A percentile compares a stretch with the other conserved stretches of the same genome.
Conservation (phyloP, 345 rosid species). For the Arabis hirsuta region DNA sequence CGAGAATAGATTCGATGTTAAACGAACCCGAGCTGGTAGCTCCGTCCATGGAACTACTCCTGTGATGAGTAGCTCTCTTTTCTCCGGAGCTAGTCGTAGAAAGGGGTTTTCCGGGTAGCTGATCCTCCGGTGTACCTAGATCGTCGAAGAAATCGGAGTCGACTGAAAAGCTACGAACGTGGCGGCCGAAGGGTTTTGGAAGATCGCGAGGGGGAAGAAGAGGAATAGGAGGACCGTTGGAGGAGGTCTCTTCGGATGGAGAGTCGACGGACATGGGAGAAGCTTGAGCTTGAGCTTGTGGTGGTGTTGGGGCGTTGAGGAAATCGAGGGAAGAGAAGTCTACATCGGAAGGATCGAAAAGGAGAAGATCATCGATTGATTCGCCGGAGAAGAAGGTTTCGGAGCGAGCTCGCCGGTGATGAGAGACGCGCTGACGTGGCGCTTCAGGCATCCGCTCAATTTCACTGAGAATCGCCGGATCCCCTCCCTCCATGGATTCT, state of each 20-base stretch:
- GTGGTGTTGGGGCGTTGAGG: constrained; percentile 48
- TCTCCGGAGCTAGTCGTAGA: constrained; percentile 42
- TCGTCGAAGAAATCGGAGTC: constrained; percentile 91
- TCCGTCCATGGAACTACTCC: constrained; percentile 91
- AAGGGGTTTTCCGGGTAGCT: constrained; percentile 46
- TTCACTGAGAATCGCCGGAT: constrained; percentile 37
- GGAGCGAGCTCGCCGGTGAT: constrained; percentile 91
- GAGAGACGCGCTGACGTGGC: constrained; percentile 58
- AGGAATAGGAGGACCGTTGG: constrained; percentile 47
- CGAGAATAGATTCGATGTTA: constrained; percentile 60
- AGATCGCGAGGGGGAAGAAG: constrained; percentile 39
- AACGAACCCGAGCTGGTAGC: constrained; percentile 54
- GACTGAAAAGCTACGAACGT: constrained; percentile 85
- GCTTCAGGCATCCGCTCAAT: constrained; percentile 75
- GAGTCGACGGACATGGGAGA: constrained; percentile 60
- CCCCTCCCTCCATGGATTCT: constrained; percentile 15
- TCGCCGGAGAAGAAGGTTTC: constrained; percentile 80
- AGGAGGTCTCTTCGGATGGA: constrained; percentile 70
- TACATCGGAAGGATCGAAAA: constrained; percentile 81
- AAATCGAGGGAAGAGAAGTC: constrained; percentile 82
- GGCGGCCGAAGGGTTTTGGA: constrained; percentile 31
- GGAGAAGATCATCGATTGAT: constrained; percentile 77
- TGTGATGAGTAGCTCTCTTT: constrained; percentile 54
- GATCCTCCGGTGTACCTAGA: constrained; percentile 45
- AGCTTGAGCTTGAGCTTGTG: constrained; percentile 30